Conservation (phyloP, 176 grass and related monocot genomes). For the Puya raimondii region DNA sequence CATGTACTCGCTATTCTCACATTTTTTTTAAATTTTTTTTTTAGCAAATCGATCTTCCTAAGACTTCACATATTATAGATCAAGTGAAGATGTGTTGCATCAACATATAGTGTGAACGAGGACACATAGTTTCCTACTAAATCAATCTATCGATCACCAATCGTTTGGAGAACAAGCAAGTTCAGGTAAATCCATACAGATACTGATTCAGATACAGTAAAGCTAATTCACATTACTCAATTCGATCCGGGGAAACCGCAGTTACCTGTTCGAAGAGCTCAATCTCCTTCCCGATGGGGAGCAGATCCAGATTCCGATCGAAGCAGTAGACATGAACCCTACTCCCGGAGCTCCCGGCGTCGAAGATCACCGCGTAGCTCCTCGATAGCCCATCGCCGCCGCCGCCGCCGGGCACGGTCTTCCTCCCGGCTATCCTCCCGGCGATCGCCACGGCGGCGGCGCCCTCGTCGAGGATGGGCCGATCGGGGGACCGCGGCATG, state of each 20-base stretch:
- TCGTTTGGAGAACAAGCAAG: not conserved
- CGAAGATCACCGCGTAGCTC: conserved; percentile 29
- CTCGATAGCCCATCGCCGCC: conserved; percentile 2
- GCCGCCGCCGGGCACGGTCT: not conserved
- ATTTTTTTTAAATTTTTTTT: not conserved
- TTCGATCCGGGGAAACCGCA: not conserved
- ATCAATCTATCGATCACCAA: not conserved
- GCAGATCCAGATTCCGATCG: conserved; percentile 20
- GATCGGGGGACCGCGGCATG: conserved; percentile 11
- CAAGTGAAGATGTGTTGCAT: not conserved
- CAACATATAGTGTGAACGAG: not conserved
- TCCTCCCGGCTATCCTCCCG: not conserved
- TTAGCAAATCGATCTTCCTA: not conserved
- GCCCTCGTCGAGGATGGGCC: no score
- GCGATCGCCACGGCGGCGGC: not conserved
- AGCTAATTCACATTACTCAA: not conserved
- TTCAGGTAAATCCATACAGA: not conserved
- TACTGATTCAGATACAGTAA: not conserved
- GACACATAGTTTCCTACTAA: no score
- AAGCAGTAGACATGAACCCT: conserved; percentile 29
- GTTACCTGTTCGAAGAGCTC: conserved; percentile 19
- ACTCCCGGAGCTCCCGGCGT: conserved; percentile 26
- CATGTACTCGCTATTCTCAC: no score
- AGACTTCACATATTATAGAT: not conserved
- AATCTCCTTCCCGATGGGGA: conserved; percentile 14